Percentiles rank a stretch among this genome's conserved stretches.
phyloP scores from a whole-genome alignment of 148 eudicot species.

The Tetragonia tetragonoides region DNA sequence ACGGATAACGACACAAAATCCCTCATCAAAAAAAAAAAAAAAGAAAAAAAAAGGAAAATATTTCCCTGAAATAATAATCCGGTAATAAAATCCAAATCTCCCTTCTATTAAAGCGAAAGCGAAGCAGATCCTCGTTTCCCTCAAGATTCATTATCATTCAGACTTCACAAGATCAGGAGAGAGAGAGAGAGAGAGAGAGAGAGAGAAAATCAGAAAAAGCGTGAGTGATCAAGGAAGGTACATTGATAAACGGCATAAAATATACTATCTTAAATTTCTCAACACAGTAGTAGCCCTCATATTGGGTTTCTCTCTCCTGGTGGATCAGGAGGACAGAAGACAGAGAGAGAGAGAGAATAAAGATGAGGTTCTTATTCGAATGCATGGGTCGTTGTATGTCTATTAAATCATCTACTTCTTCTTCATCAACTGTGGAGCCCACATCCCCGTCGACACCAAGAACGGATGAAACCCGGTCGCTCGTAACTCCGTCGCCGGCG shows the following conservation, averaged over 20 bases:
- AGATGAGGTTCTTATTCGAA: conserved; percentile 47
- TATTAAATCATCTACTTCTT: background rate
- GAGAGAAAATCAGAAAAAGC: conserved; percentile 6
- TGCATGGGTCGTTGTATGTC: conserved; percentile 33
- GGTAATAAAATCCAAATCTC: background rate
- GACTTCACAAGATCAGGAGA: too few species aligned
- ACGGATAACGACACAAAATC: conserved; percentile 3
- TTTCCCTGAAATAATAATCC: too few species aligned
- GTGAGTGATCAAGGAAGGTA: too few species aligned
- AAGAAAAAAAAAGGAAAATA: background rate
- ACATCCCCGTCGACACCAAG: conserved; percentile 9
- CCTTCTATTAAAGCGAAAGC: background rate
- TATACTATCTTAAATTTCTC: too few species aligned
- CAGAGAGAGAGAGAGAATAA: too few species aligned
- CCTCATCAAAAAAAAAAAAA: too few species aligned
- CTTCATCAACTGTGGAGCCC: background rate
- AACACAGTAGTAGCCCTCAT: background rate
- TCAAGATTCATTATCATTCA: background rate
- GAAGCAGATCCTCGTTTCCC: background rate
- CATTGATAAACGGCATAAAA: too few species aligned
- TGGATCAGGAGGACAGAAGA: too few species aligned
- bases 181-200: background rate
- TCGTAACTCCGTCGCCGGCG: conserved; percentile 22
- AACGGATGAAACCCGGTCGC: conserved; percentile 28
- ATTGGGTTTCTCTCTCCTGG: background rate